Evolutionary conservation across 192 early-diverging fungal genomes (phyloP), one percentile per base, ranked within the genome.

Genomic region (Coemansia sp.): DNA sequence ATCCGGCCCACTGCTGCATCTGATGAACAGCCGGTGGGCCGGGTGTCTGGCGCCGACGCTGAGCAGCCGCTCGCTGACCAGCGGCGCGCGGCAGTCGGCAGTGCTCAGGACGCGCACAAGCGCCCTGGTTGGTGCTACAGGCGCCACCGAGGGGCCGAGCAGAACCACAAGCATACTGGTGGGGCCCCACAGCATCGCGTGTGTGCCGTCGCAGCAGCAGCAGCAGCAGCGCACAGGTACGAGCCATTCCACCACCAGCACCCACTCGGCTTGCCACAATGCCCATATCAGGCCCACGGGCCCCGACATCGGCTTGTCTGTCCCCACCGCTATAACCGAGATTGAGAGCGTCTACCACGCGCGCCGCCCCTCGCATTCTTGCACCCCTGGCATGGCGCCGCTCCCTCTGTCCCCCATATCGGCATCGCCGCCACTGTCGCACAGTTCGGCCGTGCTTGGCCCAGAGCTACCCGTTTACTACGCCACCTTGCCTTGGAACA

Each of bases 1-100:
- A 2, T 49, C 48, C 17, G 48, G 59, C 17, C 60, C 59, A 36
- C 61, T 67, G 34, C 43, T 63, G n/a, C 65, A 74, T 46, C 60
- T 63, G 10, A 67, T 74, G 71, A 66, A 67, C 49, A 56, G 56
- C 15, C 65, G 71, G 10, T 74, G 71, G 71, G 49, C 54, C 1
- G 71, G 71, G 9, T 67, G 65, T 32, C 49, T 74, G 58, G 62
- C 61, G 22, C 72, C 66, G 55, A 63, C 72, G 42, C 46, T 74
- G 17, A 62, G 61, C 72, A 69, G 62, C 62, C 65, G 66, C 52
- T 70, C 69, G 62, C 69, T 70, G 69, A 58, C 69, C 57, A 61
- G 69, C 59, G 61, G 69, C 25, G 54, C 59, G 19, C 63, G 59
- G 13, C 67, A 61, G 52, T 42, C 52, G 17, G 62, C 66, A 9